These are phyloP conservation scores for Crotalaria pallida DNA, from an alignment of 306 rosid genomes.

Conservation along the genomic window DNA sequence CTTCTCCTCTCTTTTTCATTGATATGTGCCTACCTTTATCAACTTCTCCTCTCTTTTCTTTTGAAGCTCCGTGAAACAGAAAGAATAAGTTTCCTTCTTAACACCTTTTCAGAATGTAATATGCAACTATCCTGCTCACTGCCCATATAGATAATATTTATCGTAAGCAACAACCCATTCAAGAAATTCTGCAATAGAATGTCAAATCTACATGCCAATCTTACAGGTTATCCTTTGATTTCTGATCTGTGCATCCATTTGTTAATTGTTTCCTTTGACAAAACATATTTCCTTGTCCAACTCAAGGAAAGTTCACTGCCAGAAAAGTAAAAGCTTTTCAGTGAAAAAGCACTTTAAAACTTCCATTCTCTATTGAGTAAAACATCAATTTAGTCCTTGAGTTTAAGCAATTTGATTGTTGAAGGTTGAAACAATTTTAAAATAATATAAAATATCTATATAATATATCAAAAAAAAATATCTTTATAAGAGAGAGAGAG, in stretches of 20 bases:
- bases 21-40: too few species aligned
- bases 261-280: slow-evolving; percentile 33
- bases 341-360: slow-evolving; percentile 4
- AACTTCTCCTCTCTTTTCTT: too few species aligned
- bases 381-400: too few species aligned
- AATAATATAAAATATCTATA: too few species aligned
- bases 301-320: slow-evolving; percentile 42
- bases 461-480: too few species aligned
- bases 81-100: too few species aligned
- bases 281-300: slow-evolving; percentile 27
- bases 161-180: slow-evolving; percentile 13
- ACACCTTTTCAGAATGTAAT: too few species aligned
- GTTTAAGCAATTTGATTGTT: too few species aligned
- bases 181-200: background rate
- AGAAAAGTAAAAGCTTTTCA: slow-evolving; percentile 14
- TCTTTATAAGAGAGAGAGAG: slow-evolving; percentile 22
- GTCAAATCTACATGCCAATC: slow-evolving; percentile 19
- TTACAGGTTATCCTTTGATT: slow-evolving; percentile 48
- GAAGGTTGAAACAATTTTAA: too few species aligned
- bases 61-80: too few species aligned
- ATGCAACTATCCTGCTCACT: too few species aligned
- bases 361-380: background rate
- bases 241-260: slow-evolving; percentile 38
- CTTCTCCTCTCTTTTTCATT: too few species aligned
- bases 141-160: slow-evolving; percentile 4